phyloP scores from a whole-genome alignment of 1,284 basidiomycete species.

The Leccinum fallax region DNA sequence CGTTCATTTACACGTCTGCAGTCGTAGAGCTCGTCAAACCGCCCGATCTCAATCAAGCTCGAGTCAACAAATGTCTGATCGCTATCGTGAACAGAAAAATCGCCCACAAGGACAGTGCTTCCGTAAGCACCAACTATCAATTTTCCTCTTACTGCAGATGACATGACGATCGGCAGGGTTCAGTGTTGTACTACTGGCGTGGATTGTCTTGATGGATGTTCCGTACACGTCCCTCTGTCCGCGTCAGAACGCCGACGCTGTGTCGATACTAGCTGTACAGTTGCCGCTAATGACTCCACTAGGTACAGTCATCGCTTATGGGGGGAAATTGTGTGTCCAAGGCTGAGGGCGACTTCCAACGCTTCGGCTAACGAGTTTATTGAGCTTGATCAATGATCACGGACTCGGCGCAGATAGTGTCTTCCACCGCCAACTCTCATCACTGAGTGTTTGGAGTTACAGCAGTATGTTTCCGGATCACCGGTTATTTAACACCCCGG shows the following conservation, averaged over 20 bases:
- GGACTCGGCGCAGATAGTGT: background rate
- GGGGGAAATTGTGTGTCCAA: too few species aligned
- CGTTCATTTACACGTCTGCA: conserved; percentile 34
- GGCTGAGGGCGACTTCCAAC: background rate
- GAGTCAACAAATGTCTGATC: conserved; percentile 92
- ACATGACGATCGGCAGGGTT: conserved; percentile 20
- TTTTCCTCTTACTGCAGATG: background rate
- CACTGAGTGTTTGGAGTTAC: too few species aligned
- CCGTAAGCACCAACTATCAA: conserved; percentile 42
- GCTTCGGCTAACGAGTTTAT: background rate
- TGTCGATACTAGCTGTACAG: background rate
- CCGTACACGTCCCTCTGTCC: background rate
- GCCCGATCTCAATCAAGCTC: conserved; percentile 84
- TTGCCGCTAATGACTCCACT: background rate
- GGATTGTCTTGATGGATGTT: conserved; percentile 27
- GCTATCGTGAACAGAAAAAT: conserved; percentile 88
- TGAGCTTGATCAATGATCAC: background rate
- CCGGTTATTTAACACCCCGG: background rate
- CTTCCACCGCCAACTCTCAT: background rate
- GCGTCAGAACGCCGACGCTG: background rate
- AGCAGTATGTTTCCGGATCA: background rate
- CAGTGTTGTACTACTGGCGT: conserved; percentile 35
- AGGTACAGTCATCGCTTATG: background rate
- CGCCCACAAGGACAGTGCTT: conserved; percentile 74
- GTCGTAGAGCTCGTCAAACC: conserved; percentile 80